Evolutionary conservation across 257 asterid genomes (phyloP).

Genomic region (Ophiorrhiza pumila): DNA sequence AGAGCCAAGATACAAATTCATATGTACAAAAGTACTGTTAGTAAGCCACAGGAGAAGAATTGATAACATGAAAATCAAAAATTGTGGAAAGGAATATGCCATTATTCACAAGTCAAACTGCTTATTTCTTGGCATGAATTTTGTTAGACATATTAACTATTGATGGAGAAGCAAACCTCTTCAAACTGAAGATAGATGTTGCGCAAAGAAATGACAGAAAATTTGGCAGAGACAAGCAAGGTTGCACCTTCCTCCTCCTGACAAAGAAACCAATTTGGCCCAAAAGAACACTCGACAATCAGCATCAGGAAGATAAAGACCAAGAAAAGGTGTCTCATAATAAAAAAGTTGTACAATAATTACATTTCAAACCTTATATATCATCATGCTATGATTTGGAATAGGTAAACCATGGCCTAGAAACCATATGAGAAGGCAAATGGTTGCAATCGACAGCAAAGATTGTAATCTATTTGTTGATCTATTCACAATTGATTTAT

Average conservation of each 20-base stretch:
- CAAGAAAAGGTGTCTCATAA: neutral
- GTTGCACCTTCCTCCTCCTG: constrained; percentile 97
- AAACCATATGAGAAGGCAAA: neutral
- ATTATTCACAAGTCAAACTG: neutral
- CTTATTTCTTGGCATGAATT: neutral
- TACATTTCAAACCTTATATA: neutral
- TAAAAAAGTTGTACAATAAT: neutral
- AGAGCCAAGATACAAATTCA: neutral
- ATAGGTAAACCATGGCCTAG: neutral
- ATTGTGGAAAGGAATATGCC: neutral
- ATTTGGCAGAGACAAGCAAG: constrained; percentile 67
- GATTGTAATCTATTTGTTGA: neutral
- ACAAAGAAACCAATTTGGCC: neutral
- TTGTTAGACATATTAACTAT: neutral
- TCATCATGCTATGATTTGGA: neutral
- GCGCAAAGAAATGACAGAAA: constrained; percentile 70
- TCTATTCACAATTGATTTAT: too few species aligned
- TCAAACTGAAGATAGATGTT: constrained; percentile 79
- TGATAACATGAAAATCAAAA: neutral
- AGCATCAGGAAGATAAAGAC: neutral
- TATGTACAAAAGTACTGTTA: neutral
- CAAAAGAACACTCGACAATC: too few species aligned
- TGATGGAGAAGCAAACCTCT: constrained; percentile 49
- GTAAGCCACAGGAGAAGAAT: neutral
- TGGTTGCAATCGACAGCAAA: neutral